These are phyloP conservation scores for Trichoderma koningiopsis DNA, from an alignment of 2,329 filamentous ascomycete species.

Conservation along the genomic window DNA sequence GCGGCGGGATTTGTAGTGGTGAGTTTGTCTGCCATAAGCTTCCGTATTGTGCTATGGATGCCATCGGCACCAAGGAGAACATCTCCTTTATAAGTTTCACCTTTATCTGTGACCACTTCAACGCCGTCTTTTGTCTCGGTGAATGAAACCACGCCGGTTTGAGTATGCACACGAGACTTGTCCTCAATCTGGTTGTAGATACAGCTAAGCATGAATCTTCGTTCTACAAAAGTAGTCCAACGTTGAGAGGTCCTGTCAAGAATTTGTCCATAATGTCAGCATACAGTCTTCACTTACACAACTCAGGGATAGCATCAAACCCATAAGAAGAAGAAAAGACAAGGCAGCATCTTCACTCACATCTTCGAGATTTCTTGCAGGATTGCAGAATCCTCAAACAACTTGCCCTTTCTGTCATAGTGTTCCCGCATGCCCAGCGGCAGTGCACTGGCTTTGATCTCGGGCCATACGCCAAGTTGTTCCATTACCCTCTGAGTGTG, in stretches of 20 bases:
- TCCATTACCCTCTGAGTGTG: constrained; percentile 36
- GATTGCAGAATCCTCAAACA: constrained; percentile 11
- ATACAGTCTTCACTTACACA: background rate
- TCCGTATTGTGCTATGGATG: constrained; percentile 38
- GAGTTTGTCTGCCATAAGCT: constrained; percentile 1
- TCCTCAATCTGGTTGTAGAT: constrained; percentile 17
- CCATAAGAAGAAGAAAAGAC: background rate
- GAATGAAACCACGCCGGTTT: constrained; percentile 11
- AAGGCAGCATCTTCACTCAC: constrained; percentile 1
- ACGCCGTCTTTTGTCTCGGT: constrained; percentile 27
- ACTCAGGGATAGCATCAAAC: background rate
- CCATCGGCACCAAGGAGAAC: constrained; percentile 48
- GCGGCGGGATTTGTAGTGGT: background rate
- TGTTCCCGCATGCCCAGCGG: constrained; percentile 6
- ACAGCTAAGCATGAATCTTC: constrained; percentile 12
- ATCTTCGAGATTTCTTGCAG: constrained; percentile 12
- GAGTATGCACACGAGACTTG: constrained; percentile 2
- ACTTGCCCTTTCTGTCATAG: constrained; percentile 11
- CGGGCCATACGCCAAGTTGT: constrained; percentile 36
- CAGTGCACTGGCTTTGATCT: background rate
- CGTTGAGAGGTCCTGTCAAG: constrained; percentile 6
- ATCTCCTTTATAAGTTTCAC: constrained; percentile 38
- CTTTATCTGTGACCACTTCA: constrained; percentile 37
- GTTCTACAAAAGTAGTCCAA: constrained; percentile 17
- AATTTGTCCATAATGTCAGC: background rate